Conservation (phyloP, 1,284 basidiomycete species). For the Naganishia sp. region DNA sequence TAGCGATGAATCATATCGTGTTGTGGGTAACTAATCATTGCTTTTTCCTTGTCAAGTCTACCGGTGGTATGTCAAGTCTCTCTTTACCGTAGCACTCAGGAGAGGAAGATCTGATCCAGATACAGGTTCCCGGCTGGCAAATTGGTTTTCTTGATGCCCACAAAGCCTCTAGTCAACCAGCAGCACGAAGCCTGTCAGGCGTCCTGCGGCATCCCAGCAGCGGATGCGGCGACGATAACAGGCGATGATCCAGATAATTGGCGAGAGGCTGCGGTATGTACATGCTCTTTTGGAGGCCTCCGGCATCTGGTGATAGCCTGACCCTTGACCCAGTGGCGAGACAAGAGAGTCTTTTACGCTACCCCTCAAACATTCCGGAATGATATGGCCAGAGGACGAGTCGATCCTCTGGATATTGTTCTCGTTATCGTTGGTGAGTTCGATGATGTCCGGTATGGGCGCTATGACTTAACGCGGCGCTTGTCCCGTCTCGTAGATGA, state of each 20-base stretch:
- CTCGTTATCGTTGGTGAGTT: slow-evolving; percentile 69
- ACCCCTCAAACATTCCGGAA: slow-evolving; percentile 95
- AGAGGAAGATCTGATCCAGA: background rate
- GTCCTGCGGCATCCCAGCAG: slow-evolving; percentile 89
- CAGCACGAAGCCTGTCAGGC: slow-evolving; percentile 92
- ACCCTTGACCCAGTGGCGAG: slow-evolving; percentile 45
- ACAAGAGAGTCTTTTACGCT: slow-evolving; percentile 94
- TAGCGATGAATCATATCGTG: background rate
- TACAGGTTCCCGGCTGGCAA: slow-evolving; percentile 84
- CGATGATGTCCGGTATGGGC: slow-evolving; percentile 8
- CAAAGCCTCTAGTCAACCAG: slow-evolving; percentile 92
- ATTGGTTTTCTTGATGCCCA: slow-evolving; percentile 92
- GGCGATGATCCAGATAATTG: slow-evolving; percentile 62
- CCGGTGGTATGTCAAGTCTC: background rate
- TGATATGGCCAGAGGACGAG: slow-evolving; percentile 72
- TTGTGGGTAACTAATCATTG: background rate
- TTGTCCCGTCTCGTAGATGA: slow-evolving; percentile 65
- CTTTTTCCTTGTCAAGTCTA: background rate
- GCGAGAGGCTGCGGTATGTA: slow-evolving; percentile 62
- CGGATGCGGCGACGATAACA: slow-evolving; percentile 82
- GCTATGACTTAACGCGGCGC: background rate
- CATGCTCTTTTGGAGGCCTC: background rate
- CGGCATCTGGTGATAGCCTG: background rate
- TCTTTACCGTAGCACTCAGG: background rate
- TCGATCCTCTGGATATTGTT: slow-evolving; percentile 72